Evolutionary conservation across 805 yeast genomes (phyloP).

Genomic region (Novakomyces olei): DNA sequence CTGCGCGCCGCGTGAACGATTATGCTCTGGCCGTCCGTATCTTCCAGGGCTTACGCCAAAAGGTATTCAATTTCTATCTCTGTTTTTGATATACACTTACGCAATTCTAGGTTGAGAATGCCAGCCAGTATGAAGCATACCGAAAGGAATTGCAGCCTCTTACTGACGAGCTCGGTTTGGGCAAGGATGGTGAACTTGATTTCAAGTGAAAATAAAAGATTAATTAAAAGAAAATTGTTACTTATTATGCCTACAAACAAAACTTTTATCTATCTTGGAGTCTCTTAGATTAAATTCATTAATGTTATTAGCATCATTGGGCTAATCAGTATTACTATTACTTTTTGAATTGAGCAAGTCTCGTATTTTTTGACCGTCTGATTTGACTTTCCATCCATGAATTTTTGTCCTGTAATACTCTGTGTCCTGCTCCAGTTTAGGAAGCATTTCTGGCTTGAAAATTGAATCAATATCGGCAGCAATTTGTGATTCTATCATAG

Average conservation of each 20-base stretch:
- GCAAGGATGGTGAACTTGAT: neutral
- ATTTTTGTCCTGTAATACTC: neutral
- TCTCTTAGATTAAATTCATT: neutral
- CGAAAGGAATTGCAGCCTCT: conserved; percentile 80
- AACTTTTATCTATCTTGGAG: neutral
- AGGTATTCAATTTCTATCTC: neutral
- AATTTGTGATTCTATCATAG: neutral
- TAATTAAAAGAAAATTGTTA: neutral
- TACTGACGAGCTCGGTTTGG: conserved; percentile 63
- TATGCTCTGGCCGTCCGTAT: conserved; percentile 97
- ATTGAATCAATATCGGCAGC: neutral
- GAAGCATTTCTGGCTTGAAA: neutral
- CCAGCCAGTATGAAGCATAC: conserved; percentile 85
- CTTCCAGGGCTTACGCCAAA: conserved; percentile 46
- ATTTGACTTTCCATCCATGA: neutral
- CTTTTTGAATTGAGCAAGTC: no score
- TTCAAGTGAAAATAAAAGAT: neutral
- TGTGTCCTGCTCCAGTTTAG: neutral
- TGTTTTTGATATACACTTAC: conserved; percentile 20
- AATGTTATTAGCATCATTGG: neutral
- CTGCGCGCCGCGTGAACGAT: conserved; percentile 97
- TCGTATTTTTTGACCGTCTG: neutral
- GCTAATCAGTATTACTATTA: neutral
- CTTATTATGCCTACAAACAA: neutral
- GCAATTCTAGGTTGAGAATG: conserved; percentile 86